Conservation (phyloP, 164 flowering plant genomes). For the Saururus chinensis region DNA sequence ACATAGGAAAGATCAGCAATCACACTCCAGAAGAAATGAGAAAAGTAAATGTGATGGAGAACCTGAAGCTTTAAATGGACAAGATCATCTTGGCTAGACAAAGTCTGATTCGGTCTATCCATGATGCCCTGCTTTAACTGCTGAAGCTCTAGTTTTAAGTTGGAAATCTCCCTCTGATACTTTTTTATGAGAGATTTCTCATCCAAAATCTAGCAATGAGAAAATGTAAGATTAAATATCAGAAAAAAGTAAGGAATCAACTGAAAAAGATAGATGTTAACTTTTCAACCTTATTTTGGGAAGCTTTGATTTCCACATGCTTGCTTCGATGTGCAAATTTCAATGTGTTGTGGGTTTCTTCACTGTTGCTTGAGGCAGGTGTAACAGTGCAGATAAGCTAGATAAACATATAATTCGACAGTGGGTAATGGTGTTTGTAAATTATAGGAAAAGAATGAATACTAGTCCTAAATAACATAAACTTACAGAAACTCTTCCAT, state of each 20-base stretch:
- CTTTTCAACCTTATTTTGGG: slow-evolving; percentile 60
- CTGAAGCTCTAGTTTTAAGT: slow-evolving; percentile 61
- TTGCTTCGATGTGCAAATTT: slow-evolving; percentile 79
- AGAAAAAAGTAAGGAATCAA: slow-evolving; percentile 1
- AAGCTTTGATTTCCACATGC: slow-evolving; percentile 68
- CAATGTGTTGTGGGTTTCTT: slow-evolving; percentile 77
- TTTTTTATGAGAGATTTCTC: slow-evolving; percentile 86
- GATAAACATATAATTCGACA: slow-evolving; percentile 6
- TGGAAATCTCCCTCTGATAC: slow-evolving; percentile 72
- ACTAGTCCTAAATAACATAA: background rate
- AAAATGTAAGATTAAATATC: background rate
- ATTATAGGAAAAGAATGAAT: background rate
- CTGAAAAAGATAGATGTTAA: background rate
- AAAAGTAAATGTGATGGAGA: background rate
- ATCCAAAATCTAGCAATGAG: slow-evolving; percentile 51
- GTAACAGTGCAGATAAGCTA: slow-evolving; percentile 88
- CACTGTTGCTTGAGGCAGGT: slow-evolving; percentile 74
- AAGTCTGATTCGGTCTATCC: slow-evolving; percentile 34
- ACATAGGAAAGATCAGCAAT: too few relatives aligned
- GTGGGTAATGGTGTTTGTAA: background rate
- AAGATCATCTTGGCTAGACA: slow-evolving; percentile 58
- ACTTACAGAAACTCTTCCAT: slow-evolving; percentile 76
- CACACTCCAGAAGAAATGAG: background rate
- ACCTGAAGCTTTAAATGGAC: slow-evolving; percentile 80
- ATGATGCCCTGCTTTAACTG: slow-evolving; percentile 55